Evolutionary conservation across 2,329 filamentous ascomycete species (phyloP).

Genomic region (Fusarium sp.): DNA sequence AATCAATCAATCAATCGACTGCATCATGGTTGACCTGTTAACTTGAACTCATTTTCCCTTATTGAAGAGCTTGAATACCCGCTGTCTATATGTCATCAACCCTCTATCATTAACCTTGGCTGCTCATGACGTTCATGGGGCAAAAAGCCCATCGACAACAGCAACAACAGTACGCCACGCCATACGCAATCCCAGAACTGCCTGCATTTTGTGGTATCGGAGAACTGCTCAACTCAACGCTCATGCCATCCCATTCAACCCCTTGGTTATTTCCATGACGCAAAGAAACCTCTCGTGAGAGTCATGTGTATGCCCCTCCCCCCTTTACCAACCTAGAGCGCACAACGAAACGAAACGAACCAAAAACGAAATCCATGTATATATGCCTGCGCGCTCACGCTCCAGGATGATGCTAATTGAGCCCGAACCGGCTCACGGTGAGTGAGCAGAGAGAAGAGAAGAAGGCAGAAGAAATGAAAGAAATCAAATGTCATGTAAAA

Average conservation of each 20-base stretch:
- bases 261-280: constrained; percentile 23
- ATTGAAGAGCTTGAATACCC: neutral
- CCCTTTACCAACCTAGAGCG: constrained; percentile 8
- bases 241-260: constrained; percentile 25
- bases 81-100: constrained; percentile 24
- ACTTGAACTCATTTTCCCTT: neutral
- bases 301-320: constrained; percentile 37
- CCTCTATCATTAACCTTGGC: constrained; percentile 5
- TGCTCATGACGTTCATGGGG: constrained; percentile 1
- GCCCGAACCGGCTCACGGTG: constrained; percentile 25
- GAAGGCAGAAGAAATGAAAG: constrained; percentile 41
- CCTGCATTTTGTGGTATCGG: constrained; percentile 39
- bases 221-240: constrained; percentile 35
- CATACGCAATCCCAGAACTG: constrained; percentile 25
- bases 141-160: constrained; percentile 3
- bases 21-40: neutral
- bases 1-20: constrained; percentile 21
- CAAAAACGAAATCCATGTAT: constrained; percentile 20
- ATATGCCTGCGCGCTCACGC: constrained; percentile 29
- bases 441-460: constrained; percentile 47
- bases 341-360: constrained; percentile 25
- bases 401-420: constrained; percentile 32
- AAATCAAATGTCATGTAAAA: neutral
- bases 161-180: constrained; percentile 17
- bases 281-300: constrained; percentile 47